Evolutionary conservation across 2,329 filamentous ascomycete species (phyloP).

Genomic region (Coniochaeta ligniaria): DNA sequence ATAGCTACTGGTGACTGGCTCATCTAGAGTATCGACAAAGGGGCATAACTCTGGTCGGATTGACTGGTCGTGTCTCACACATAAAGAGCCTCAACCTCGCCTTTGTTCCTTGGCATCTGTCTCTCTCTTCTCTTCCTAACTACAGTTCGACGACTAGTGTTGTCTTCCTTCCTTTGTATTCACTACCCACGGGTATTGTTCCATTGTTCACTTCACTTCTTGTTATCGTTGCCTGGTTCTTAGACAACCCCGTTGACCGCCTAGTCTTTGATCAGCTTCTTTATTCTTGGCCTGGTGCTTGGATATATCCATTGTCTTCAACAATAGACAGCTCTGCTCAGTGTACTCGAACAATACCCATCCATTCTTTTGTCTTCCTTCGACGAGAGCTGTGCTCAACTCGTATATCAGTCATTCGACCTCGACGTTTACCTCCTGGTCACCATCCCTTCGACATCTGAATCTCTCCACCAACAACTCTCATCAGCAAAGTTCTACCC

Average conservation of each 20-base stretch:
- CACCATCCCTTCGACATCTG: not conserved
- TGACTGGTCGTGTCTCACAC: conserved; percentile 1
- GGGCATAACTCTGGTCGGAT: not conserved
- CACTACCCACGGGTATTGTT: not conserved
- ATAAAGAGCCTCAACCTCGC: not conserved
- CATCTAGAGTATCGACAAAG: not conserved
- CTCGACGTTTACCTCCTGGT: not conserved
- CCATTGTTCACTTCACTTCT: not conserved
- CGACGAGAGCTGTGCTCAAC: not conserved
- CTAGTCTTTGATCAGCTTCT: not conserved
- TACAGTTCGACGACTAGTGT: not conserved
- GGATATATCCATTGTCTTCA: not conserved
- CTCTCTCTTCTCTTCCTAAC: not conserved
- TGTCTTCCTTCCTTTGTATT: not conserved
- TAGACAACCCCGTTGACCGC: not conserved
- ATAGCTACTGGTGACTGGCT: not conserved
- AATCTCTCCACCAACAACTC: not conserved
- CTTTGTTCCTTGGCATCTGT: not conserved
- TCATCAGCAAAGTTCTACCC: not conserved
- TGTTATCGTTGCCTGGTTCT: not conserved
- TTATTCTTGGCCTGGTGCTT: not conserved
- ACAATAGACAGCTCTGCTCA: not conserved
- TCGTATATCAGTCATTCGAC: not conserved
- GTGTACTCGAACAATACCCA: not conserved
- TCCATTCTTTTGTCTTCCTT: not conserved